Percentiles rank a stretch among this genome's conserved stretches.
phyloP scores from a whole-genome alignment of 2,329 filamentous ascomycete genomes.

The Pezicula neosporulosa region DNA sequence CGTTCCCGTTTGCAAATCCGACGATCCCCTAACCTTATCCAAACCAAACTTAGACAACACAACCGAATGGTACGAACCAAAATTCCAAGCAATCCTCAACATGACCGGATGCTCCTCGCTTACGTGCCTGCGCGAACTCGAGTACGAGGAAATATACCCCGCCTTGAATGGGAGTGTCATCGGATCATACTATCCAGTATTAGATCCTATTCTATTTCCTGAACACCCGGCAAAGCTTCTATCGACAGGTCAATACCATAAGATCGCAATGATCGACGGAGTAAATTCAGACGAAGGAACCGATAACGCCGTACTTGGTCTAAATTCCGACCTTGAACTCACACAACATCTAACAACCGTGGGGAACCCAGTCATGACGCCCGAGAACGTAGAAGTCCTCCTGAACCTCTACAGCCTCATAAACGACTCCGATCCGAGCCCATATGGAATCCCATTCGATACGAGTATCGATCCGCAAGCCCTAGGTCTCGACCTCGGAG shows the following conservation, averaged over 20 bases:
- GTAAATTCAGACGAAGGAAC: constrained; percentile 31
- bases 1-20: too few species aligned
- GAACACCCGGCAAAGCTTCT: constrained; percentile 28
- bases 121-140: neutral
- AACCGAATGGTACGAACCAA: constrained; percentile 1
- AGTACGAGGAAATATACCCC: constrained; percentile 15
- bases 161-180: constrained; percentile 33
- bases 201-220: constrained; percentile 32
- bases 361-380: neutral
- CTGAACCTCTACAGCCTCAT: neutral
- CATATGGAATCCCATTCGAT: neutral
- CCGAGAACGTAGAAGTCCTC: neutral
- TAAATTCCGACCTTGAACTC: neutral
- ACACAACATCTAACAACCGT: neutral
- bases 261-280: constrained; percentile 40
- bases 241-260: constrained; percentile 26
- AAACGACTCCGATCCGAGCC: neutral
- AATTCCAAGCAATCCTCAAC: constrained; percentile 1
- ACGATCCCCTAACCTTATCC: neutral
- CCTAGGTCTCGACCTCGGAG: neutral
- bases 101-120: neutral
- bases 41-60: neutral
- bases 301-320: neutral
- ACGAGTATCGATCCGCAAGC: neutral
- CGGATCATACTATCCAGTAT: constrained; percentile 29